phyloP scores from a whole-genome alignment of 1,284 basidiomycete species.

The Pseudozyma pruni region DNA sequence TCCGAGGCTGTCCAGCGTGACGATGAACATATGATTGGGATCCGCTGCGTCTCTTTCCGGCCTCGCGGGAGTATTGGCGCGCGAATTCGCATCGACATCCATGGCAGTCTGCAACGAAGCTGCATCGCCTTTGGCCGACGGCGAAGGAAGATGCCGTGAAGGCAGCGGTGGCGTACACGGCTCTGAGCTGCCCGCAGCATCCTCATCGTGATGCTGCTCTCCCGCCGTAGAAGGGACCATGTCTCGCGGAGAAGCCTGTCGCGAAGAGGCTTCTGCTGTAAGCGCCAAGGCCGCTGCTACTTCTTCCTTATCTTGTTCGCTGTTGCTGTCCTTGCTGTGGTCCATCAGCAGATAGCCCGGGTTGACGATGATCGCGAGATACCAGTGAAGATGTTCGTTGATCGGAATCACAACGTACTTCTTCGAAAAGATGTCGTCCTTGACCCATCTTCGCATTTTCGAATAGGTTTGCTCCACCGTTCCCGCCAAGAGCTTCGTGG shows the following conservation, averaged over 20 bases:
- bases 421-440: constrained; percentile 87
- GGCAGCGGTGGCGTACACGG: constrained; percentile 13
- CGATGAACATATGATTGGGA: constrained; percentile 40
- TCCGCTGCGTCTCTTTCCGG: not conserved
- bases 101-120: constrained; percentile 7
- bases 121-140: not conserved
- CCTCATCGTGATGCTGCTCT: not conserved
- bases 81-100: constrained; percentile 12
- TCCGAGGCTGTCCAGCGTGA: constrained; percentile 81
- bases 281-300: constrained; percentile 8
- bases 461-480: constrained; percentile 74
- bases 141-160: constrained; percentile 1
- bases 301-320: constrained; percentile 28
- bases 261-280: not conserved
- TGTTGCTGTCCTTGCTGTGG: constrained; percentile 3
- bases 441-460: constrained; percentile 90
- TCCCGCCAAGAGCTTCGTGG: constrained; percentile 84
- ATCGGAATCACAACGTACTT: constrained; percentile 93
- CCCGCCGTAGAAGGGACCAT: not conserved
- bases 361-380: constrained; percentile 89
- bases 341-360: constrained; percentile 71
- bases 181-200: constrained; percentile 1
- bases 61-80: constrained; percentile 3
- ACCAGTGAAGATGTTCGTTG: constrained; percentile 97
- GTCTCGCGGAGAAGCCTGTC: not conserved